A percentile compares a stretch with the other conserved stretches of the same genome.
Evolutionary conservation across 2,329 filamentous ascomycete species (phyloP).

Genomic region (Phyllosticta citriasiana): DNA sequence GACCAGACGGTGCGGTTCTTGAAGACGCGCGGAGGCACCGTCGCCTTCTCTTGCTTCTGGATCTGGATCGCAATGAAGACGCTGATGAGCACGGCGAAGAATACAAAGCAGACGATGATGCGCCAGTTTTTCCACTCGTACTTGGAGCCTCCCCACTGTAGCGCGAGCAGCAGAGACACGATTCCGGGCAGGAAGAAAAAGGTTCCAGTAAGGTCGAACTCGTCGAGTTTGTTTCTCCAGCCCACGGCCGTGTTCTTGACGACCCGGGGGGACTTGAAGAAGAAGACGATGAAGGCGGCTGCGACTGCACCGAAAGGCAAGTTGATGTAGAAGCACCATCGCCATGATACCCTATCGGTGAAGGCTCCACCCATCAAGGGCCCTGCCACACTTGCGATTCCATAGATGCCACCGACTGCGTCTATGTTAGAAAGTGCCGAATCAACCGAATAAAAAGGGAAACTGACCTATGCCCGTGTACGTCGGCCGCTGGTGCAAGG

Average conservation of each 20-base stretch:
- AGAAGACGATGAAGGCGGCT: constrained; percentile 30
- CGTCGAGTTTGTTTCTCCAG: constrained; percentile 29
- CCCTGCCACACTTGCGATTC: constrained; percentile 38
- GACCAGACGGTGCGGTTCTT: constrained; percentile 36
- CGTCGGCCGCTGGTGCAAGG: constrained; percentile 36
- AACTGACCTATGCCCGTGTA: constrained; percentile 19
- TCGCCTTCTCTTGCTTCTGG: constrained; percentile 36
- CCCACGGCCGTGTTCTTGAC: constrained; percentile 24
- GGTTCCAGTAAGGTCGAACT: constrained; percentile 39
- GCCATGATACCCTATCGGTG: constrained; percentile 36
- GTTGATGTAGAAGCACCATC: constrained; percentile 46
- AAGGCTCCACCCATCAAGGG: constrained; percentile 40
- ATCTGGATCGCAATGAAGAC: constrained; percentile 34
- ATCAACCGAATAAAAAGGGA: constrained; percentile 24
- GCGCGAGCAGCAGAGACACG: constrained; percentile 39
- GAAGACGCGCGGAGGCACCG: constrained; percentile 28
- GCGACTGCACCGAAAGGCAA: constrained; percentile 41
- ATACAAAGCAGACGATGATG: constrained; percentile 38
- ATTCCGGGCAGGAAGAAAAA: constrained; percentile 36
- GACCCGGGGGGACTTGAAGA: constrained; percentile 26
- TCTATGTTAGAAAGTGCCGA: constrained; percentile 22
- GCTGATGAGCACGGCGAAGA: constrained; percentile 33
- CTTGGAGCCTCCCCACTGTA: constrained; percentile 41
- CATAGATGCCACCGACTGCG: constrained; percentile 37
- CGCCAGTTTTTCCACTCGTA: constrained; percentile 35